These are phyloP conservation scores for Leucogyrophana mollusca DNA, from an alignment of 768 basidiomycete genomes.

Conservation along the genomic window DNA sequence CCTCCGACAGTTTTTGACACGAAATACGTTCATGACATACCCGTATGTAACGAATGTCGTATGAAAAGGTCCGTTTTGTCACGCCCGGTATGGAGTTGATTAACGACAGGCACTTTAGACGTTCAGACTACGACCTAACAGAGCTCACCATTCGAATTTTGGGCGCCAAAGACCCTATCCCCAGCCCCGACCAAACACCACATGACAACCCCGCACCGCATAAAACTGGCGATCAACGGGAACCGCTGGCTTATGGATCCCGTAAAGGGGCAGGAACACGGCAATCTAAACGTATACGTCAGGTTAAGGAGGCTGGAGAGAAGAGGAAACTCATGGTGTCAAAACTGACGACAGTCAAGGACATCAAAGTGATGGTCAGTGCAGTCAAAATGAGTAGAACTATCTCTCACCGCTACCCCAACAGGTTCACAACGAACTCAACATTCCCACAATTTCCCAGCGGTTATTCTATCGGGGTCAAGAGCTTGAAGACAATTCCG, in stretches of 20 bases:
- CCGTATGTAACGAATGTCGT: conserved; percentile 63
- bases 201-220: not conserved
- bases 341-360: conserved; percentile 71
- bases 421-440: conserved; percentile 61
- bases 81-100: conserved; percentile 3
- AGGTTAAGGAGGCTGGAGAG: conserved; percentile 50
- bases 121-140: conserved; percentile 52
- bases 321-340: conserved; percentile 52
- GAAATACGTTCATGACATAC: conserved; percentile 46
- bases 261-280: conserved; percentile 44
- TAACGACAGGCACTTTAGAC: conserved; percentile 20
- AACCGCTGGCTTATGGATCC: conserved; percentile 14
- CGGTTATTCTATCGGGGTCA: conserved; percentile 58
- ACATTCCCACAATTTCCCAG: conserved; percentile 76
- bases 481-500: conserved; percentile 64
- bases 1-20: conserved; percentile 27
- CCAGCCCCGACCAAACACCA: conserved; percentile 25
- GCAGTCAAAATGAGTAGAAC: conserved; percentile 1
- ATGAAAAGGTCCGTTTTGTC: conserved; percentile 45
- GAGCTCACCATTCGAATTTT: conserved; percentile 59
- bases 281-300: conserved; percentile 71
- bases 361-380: conserved; percentile 72
- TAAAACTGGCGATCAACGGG: conserved; percentile 2
- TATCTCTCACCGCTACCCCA: conserved; percentile 5
- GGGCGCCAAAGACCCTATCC: conserved; percentile 28